Base-by-base conservation (phyloP, 345 rosid genomes). In the Noccaea bulbosa region DNA sequence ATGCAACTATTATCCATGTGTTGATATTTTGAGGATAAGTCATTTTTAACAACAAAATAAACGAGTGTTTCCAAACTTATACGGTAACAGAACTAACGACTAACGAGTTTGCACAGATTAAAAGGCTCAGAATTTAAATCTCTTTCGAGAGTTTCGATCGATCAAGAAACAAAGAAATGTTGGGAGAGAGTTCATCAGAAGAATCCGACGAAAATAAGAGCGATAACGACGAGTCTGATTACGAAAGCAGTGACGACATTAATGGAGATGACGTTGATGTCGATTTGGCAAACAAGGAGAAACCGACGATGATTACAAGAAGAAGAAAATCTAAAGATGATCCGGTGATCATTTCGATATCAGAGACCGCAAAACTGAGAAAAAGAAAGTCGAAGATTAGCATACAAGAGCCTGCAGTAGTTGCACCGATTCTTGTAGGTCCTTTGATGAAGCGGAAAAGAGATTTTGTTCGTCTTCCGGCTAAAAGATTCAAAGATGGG, bases 101-200 rank as follows among this genome's bases (percentile, higher is more conserved):
- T 24, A 24, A 24, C 27, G 27, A 24, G 20, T 17, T 17, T 17
- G 20, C 20, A 17, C 20, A 17, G 20, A 17, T 17, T 17, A 17
- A 17, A 17, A 17, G 20, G 20, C 20, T 17, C 20, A 17, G 1
- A 0, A 17, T 17, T 17, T 17, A 17, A 17, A 17, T 17, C 20
- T 17, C 20, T 17, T 17, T 17, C 27, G 3, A 24, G 27, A 24
- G 2, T 8, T n/a, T 49, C n/a, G 24, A 54, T 33, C 22, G 41
- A 33, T 33, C 60, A 54, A 33, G 41, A 54, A 54, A 54, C 60
- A 54, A 17, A 54, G 41, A 30, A 5, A 54, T 54, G 60, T 14
- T 15, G 39, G 17, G 17, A 53, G 59, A 5, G n/a, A 5, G n/a
- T 53, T 53, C 58, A 53, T 30, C 39, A 53, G 59, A 53, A 54